These are phyloP conservation scores for Mucor velutinosus DNA, from an alignment of 371 early-diverging fungal genomes.

Conservation along the genomic window DNA sequence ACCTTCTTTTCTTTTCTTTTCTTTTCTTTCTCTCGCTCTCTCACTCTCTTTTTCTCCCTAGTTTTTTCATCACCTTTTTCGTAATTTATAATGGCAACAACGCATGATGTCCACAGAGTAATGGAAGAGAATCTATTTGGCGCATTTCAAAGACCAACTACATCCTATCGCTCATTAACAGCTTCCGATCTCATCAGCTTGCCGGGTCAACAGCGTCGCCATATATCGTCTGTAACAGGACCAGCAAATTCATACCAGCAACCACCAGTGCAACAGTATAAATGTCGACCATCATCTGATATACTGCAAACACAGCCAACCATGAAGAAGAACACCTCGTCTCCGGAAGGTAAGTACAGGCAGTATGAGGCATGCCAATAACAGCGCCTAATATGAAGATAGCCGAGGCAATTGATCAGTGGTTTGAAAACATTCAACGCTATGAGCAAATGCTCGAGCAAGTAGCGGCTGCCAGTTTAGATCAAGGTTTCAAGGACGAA, in stretches of 20 bases:
- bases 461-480: slow-evolving; percentile 90
- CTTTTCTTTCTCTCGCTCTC: not conserved
- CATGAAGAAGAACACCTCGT: slow-evolving; percentile 12
- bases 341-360: slow-evolving; percentile 41
- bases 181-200: slow-evolving; percentile 38
- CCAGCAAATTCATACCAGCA: not conserved
- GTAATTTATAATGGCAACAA: not conserved
- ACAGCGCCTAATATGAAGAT: not conserved
- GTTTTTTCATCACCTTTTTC: not conserved
- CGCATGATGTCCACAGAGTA: slow-evolving; percentile 37
- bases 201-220: slow-evolving; percentile 5
- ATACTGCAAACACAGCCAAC: slow-evolving; percentile 33
- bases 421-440: slow-evolving; percentile 90
- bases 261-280: slow-evolving; percentile 1
- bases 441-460: slow-evolving; percentile 95
- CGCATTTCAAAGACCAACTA: slow-evolving; percentile 31
- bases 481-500: slow-evolving; percentile 93
- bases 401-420: slow-evolving; percentile 86
- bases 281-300: slow-evolving; percentile 30
- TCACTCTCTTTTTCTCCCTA: not conserved
- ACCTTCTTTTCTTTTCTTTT: not conserved
- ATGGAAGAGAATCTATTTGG: slow-evolving; percentile 42
- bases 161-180: slow-evolving; percentile 34
- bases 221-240: not conserved
- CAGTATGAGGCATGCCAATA: not conserved